phyloP scores from a whole-genome alignment of 352 stramenopile genomes.

The Phytophthora sp. region DNA sequence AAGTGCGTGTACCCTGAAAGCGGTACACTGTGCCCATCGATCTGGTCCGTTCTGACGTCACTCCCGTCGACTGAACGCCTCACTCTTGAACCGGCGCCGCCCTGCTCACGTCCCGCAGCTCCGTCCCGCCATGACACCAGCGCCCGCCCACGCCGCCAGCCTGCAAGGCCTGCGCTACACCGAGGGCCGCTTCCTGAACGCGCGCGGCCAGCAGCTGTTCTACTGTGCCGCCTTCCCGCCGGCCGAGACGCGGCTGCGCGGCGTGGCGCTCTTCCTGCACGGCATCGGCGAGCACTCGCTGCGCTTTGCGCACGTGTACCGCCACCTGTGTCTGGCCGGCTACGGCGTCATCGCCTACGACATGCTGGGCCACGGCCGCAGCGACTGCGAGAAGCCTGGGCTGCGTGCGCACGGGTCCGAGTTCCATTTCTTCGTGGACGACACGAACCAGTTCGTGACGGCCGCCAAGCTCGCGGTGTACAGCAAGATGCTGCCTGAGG shows the following conservation, averaged over 20 bases:
- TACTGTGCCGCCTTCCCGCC: slow-evolving; percentile 60
- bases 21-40: too few species aligned
- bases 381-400: slow-evolving; percentile 43
- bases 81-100: slow-evolving; percentile 8
- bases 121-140: slow-evolving; percentile 7
- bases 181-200: slow-evolving; percentile 54
- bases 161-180: slow-evolving; percentile 33
- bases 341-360: slow-evolving; percentile 74
- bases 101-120: too few species aligned
- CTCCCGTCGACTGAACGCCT: slow-evolving; percentile 3
- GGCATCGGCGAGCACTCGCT: slow-evolving; percentile 68
- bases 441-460: slow-evolving; percentile 68
- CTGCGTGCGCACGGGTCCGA: slow-evolving; percentile 54
- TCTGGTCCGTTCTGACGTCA: too few species aligned
- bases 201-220: slow-evolving; percentile 56
- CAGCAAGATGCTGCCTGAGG: slow-evolving; percentile 36
- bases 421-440: slow-evolving; percentile 72
- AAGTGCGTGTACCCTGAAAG: too few species aligned
- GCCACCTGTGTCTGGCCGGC: slow-evolving; percentile 43
- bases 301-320: slow-evolving; percentile 67
- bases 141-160: slow-evolving; percentile 9
- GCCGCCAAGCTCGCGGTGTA: slow-evolving; percentile 46
- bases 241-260: slow-evolving; percentile 31
- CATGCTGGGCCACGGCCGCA: slow-evolving; percentile 60
- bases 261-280: slow-evolving; percentile 67